These are phyloP conservation scores for Penicillium crustosum DNA, from an alignment of 2,329 filamentous ascomycete species.

Conservation along the genomic window DNA sequence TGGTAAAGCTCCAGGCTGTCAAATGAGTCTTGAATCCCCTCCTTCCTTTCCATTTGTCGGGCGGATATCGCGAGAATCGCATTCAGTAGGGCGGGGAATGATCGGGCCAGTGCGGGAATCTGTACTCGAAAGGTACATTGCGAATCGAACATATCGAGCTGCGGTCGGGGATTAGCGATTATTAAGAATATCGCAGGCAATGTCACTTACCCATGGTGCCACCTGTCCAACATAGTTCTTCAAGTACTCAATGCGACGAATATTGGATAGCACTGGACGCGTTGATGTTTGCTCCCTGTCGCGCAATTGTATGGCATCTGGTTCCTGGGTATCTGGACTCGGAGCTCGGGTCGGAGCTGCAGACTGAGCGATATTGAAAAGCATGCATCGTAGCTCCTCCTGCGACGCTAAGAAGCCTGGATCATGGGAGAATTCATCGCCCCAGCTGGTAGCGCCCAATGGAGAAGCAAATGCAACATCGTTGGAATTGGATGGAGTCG, in stretches of 20 bases:
- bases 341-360: conserved; percentile 44
- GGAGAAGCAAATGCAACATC: conserved; percentile 20
- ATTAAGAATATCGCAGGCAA: background rate
- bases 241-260: conserved; percentile 42
- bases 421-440: conserved; percentile 37
- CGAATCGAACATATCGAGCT: conserved; percentile 60
- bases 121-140: conserved; percentile 54
- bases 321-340: conserved; percentile 32
- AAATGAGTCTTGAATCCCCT: conserved; percentile 45
- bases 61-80: conserved; percentile 57
- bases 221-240: conserved; percentile 56
- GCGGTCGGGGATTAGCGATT: conserved; percentile 2
- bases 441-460: conserved; percentile 23
- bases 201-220: conserved; percentile 50
- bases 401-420: conserved; percentile 49
- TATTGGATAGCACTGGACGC: conserved; percentile 32
- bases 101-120: conserved; percentile 51
- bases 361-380: conserved; percentile 49
- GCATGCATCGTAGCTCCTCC: conserved; percentile 46
- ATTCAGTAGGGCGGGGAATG: conserved; percentile 48
- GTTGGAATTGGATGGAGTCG: conserved; percentile 16
- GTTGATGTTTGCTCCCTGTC: conserved; percentile 4
- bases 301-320: conserved; percentile 1
- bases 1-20: conserved; percentile 57
- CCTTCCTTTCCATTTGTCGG: conserved; percentile 54